Evolutionary conservation across 495 filamentous ascomycete species (phyloP).

Genomic region (Cladorrhinum samala): DNA sequence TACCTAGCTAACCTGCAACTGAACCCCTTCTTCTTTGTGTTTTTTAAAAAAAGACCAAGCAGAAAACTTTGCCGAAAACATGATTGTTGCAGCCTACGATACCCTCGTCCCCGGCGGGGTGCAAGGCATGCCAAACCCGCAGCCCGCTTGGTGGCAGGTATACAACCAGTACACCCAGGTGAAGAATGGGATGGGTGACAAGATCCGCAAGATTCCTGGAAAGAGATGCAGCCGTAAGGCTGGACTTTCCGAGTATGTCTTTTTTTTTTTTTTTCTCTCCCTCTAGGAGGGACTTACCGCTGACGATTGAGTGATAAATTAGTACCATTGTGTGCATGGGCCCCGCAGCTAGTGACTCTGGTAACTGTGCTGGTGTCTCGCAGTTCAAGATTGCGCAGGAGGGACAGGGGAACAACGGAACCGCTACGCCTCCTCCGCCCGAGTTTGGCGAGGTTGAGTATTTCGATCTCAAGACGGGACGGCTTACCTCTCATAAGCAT

Average conservation of each 20-base stretch:
- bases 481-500: too few relatives aligned
- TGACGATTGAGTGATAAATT: neutral
- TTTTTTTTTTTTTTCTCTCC: neutral
- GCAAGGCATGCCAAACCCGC: neutral
- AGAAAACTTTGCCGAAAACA: slow-evolving; percentile 1
- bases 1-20: too few relatives aligned
- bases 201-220: neutral
- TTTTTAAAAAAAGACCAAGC: neutral
- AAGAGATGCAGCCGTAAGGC: neutral
- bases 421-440: neutral
- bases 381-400: neutral
- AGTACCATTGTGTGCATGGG: slow-evolving; percentile 1
- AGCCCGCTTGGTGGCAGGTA: neutral
- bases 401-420: neutral
- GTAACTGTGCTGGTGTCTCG: neutral
- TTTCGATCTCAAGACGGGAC: neutral
- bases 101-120: neutral
- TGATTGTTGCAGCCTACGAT: neutral
- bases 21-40: too few relatives aligned
- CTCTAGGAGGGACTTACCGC: neutral
- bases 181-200: neutral
- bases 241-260: neutral
- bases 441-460: neutral
- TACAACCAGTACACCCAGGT: neutral
- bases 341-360: neutral